Evolutionary conservation across 768 basidiomycete genomes (phyloP).

Genomic region (Inosperma sp.): DNA sequence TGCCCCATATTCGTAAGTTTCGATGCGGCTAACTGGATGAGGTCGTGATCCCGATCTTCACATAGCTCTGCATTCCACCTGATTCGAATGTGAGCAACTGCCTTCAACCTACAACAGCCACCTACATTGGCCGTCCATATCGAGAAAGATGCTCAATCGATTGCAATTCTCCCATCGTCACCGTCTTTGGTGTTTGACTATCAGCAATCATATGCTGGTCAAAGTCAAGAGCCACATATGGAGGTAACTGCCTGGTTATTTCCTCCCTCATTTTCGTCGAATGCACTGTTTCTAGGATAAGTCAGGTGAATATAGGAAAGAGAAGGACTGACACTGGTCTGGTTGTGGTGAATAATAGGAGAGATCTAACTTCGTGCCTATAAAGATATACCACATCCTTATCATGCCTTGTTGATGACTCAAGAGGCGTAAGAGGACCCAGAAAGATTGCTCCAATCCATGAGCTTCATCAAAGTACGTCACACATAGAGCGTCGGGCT

Average conservation of each 20-base stretch:
- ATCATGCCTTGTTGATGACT: not conserved
- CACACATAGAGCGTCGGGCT: not conserved
- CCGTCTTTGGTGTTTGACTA: not conserved
- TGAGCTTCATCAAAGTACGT: slow-evolving; percentile 6
- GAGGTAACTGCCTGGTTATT: not conserved
- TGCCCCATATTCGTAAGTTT: not conserved
- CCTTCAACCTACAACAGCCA: not conserved
- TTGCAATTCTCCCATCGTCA: not conserved
- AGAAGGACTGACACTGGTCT: not conserved
- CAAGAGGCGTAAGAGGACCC: not conserved
- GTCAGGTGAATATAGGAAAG: not conserved
- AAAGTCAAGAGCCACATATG: slow-evolving; percentile 5
- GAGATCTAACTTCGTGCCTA: slow-evolving; percentile 3
- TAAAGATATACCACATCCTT: slow-evolving; percentile 3
- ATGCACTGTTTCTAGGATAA: slow-evolving; percentile 1
- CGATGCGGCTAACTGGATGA: not conserved
- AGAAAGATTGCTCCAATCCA: not conserved
- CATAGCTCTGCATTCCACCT: not conserved
- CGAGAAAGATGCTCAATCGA: slow-evolving; percentile 4
- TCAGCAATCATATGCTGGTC: slow-evolving; percentile 4
- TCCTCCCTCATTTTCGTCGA: not conserved
- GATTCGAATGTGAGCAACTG: slow-evolving; percentile 3
- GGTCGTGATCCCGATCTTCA: not conserved
- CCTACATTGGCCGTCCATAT: slow-evolving; percentile 5
- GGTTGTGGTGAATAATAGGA: slow-evolving; percentile 5